Percentiles rank a stretch among this genome's conserved stretches.
These are phyloP conservation scores for Paramecium sexaurelia DNA, from an alignment of 73 alveolate species.

Conservation along the genomic window DNA sequence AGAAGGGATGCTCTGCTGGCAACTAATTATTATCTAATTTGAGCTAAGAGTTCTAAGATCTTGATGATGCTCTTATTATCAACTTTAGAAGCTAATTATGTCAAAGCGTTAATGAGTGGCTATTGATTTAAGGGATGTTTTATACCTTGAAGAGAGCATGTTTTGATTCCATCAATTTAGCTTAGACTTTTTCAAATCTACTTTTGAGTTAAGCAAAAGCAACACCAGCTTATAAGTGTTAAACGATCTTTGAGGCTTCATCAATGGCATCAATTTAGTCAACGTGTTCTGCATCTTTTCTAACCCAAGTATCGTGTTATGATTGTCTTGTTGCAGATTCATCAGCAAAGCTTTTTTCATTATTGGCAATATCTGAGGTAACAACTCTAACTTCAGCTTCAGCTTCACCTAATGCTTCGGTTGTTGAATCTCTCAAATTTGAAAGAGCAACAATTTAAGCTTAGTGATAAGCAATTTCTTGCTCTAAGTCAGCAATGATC, in stretches of 20 bases:
- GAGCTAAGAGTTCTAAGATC: slow-evolving; percentile 51
- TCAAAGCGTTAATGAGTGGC: slow-evolving; percentile 45
- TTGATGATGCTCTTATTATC: slow-evolving; percentile 52
- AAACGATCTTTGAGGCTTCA: slow-evolving; percentile 42
- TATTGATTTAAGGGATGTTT: background rate
- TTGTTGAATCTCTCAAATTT: slow-evolving; percentile 29
- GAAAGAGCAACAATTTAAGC: slow-evolving; percentile 35
- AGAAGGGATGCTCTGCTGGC: slow-evolving; percentile 56
- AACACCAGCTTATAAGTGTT: slow-evolving; percentile 61
- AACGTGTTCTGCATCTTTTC: slow-evolving; percentile 46
- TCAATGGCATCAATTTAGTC: slow-evolving; percentile 53
- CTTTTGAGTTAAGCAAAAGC: slow-evolving; percentile 58
- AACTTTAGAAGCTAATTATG: slow-evolving; percentile 51
- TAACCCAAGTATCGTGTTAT: slow-evolving; percentile 29
- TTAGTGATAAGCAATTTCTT: slow-evolving; percentile 25
- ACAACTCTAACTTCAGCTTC: slow-evolving; percentile 54
- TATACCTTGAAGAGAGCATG: slow-evolving; percentile 50
- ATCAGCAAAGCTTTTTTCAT: slow-evolving; percentile 25
- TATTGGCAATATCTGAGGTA: slow-evolving; percentile 52
- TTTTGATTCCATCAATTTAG: slow-evolving; percentile 34
- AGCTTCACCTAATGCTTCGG: slow-evolving; percentile 56
- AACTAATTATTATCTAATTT: slow-evolving; percentile 57
- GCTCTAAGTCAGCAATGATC: slow-evolving; percentile 28
- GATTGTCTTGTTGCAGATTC: slow-evolving; percentile 24
- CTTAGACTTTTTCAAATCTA: slow-evolving; percentile 53